Evolutionary conservation across 169 alveolate species (phyloP), one percentile per base, ranked within the genome.

Genomic region (Plasmodium vinckei): DNA sequence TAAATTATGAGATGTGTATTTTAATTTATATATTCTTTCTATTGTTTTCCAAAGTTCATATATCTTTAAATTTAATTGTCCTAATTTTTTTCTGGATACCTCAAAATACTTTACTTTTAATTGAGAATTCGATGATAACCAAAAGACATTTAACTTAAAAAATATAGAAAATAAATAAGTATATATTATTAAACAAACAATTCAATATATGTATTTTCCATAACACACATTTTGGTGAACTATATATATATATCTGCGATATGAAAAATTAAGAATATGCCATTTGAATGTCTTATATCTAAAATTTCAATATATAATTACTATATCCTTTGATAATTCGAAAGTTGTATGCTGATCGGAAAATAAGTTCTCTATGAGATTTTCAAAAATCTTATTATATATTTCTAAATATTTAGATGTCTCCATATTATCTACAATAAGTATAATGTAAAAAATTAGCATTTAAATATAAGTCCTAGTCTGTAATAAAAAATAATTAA

Each of bases 291-390:
- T 9, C 2, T 44, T 7, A 56, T 67, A 51, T 51, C n/a, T 10
- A 67, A 67, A n/a, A 12, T 12, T 25, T 17, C 73, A 67, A 60
- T n/a, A 25, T 19, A n/a, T 27, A 6, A 42, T 79, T 79, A 79
- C 89, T 54, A 79, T 63, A 57, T 79, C 82, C 49, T 54, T 64
- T 7, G 82, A 79, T 65, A 67, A 19, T 47, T 79, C 89, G 46
- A 79, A 79, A 79, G 17, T n/a, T 42, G 9, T 25, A 19, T 17
- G 12, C 51, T 46, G 65, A 44, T 79, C 82, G 19, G 64, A 65
- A 65, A 79, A 79, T 19, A 79, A 0, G 68, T 39, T 67, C 12
- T 54, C 57, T 53, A 79, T 79, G 17, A 25, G 17, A 49, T 51
- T 15, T 67, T 79, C 71, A 67, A 65, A 79, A 79, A 67, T 79